These are phyloP conservation scores for Achlya hypogyna DNA, from an alignment of 352 stramenopile species.

Conservation along the genomic window DNA sequence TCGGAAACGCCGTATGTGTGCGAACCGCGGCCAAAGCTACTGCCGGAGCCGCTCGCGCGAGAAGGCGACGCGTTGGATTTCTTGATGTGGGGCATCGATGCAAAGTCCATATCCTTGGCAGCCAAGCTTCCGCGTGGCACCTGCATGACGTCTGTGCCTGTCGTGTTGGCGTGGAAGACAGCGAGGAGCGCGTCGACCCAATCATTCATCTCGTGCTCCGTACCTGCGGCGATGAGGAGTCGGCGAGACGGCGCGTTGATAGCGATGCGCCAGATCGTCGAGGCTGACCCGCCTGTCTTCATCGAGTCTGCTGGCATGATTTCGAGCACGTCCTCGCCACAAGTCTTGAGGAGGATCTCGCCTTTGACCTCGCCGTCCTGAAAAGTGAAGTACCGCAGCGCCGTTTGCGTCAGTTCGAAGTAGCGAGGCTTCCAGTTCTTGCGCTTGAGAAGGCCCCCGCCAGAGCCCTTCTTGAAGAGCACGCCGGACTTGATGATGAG, in stretches of 20 bases:
- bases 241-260: constrained; percentile 30
- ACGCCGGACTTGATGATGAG: constrained; percentile 24
- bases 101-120: neutral
- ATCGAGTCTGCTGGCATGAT: constrained; percentile 32
- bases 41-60: neutral
- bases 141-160: neutral
- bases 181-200: constrained; percentile 33
- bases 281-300: constrained; percentile 35
- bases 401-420: constrained; percentile 32
- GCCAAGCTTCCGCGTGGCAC: neutral
- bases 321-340: constrained; percentile 29
- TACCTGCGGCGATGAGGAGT: constrained; percentile 29
- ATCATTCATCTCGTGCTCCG: constrained; percentile 39
- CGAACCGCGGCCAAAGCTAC: neutral
- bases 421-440: constrained; percentile 48
- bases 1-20: neutral
- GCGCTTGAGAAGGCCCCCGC: constrained; percentile 32
- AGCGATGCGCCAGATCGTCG: constrained; percentile 41
- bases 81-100: neutral
- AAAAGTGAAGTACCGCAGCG: constrained; percentile 31
- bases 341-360: constrained; percentile 27
- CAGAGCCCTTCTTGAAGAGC: constrained; percentile 44
- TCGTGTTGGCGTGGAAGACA: constrained; percentile 26
- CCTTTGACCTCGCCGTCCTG: constrained; percentile 29
- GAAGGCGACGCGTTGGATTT: neutral